These are phyloP conservation scores for Ophiostoma ulmi DNA, from an alignment of 2,329 filamentous ascomycete species.

Conservation along the genomic window DNA sequence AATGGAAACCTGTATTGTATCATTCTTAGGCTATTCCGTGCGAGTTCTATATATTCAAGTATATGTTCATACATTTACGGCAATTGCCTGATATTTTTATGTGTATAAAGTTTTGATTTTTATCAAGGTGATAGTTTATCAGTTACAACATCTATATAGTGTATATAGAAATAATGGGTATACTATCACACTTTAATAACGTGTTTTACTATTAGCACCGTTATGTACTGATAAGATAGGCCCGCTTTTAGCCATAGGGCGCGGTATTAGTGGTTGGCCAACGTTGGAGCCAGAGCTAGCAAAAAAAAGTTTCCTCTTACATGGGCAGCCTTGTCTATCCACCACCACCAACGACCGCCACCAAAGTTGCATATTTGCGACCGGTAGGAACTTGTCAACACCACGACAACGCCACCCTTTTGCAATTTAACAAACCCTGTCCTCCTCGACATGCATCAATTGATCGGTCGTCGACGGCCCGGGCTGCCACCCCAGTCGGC, in stretches of 20 bases:
- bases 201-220: neutral
- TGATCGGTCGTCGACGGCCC: slow-evolving; percentile 15
- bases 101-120: neutral
- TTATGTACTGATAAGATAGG: neutral
- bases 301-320: neutral
- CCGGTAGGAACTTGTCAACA: neutral
- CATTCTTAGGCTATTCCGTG: neutral
- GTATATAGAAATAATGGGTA: neutral
- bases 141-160: neutral
- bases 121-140: neutral
- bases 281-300: neutral
- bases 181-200: neutral
- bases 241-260: neutral
- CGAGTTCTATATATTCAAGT: neutral
- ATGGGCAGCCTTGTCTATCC: neutral
- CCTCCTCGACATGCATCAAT: slow-evolving; percentile 17
- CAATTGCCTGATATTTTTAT: neutral
- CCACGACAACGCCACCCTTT: neutral
- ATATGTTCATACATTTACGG: neutral
- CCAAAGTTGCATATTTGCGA: neutral
- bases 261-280: neutral
- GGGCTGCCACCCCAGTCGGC: slow-evolving; percentile 6
- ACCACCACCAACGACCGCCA: neutral
- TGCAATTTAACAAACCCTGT: neutral
- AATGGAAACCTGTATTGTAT: neutral